Evolutionary conservation across 345 rosid genomes (phyloP).

Genomic region (Angophora floribunda): DNA sequence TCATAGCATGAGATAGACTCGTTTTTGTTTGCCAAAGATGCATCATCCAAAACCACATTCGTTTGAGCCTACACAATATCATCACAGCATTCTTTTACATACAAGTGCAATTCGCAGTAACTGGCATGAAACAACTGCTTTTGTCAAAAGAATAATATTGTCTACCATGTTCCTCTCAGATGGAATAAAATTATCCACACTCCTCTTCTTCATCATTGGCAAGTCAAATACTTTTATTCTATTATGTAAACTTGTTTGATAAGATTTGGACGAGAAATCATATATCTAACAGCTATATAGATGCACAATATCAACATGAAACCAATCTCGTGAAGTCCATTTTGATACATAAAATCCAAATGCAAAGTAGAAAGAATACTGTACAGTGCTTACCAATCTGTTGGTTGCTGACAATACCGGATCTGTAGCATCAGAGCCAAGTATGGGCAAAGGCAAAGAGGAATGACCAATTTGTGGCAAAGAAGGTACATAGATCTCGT

Average conservation of each 20-base stretch:
- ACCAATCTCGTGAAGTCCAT: background rate
- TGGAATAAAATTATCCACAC: background rate
- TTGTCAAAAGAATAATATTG: background rate
- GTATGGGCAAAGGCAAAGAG: constrained; percentile 40
- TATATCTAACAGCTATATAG: background rate
- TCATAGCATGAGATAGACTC: constrained; percentile 46
- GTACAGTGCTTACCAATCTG: constrained; percentile 23
- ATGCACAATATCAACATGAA: background rate
- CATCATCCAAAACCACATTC: constrained; percentile 42
- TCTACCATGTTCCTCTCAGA: background rate
- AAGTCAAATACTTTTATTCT: background rate
- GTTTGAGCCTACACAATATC: constrained; percentile 35
- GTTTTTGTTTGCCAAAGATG: constrained; percentile 46
- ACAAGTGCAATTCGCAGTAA: background rate
- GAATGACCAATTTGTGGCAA: constrained; percentile 34
- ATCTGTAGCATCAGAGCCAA: constrained; percentile 43
- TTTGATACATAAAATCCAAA: background rate
- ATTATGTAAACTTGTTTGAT: background rate
- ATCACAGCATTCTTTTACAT: background rate
- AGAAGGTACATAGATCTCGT: constrained; percentile 16
- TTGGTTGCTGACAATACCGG: constrained; percentile 37
- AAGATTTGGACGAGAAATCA: background rate
- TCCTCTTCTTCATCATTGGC: background rate
- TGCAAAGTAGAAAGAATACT: background rate
- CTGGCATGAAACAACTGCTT: background rate